Base-by-base conservation (phyloP, 202 grass and related monocot genomes). In the Zoysia matrella region DNA sequence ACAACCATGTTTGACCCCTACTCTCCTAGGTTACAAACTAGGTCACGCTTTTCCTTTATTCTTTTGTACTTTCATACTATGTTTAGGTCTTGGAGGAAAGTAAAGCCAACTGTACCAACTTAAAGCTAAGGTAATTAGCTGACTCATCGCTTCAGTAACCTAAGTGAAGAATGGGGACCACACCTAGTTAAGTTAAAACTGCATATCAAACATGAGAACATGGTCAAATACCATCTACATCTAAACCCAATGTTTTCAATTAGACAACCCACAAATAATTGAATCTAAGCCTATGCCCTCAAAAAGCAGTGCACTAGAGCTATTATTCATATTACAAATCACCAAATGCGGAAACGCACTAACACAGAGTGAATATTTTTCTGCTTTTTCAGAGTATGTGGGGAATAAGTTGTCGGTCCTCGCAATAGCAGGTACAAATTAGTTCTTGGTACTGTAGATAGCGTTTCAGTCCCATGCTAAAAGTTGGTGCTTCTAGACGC, bases 401-500 rank as follows among this genome's bases (percentile, higher is more conserved):
- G n/a, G 39, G 53, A 79, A 79, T 54, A 74, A 55, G 53, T 74
- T 74, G 67, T 46, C 47, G 47, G 82, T 74, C 47, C 11, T 79
- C 66, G 65, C 52, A 11, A 15, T 45, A 18, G 1, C 18, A 72
- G 75, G n/a, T 90, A 74, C 67, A 69, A 5, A 86, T 15, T 61
- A 74, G 74, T 64, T 78, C 52, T 52, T n/a, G 63, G 78, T 77
- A 74, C 60, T 77, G 15, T 43, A 52, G 40, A 85, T 81, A 82
- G n/a, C 67, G 51, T 67, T 15, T 85, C 44, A 76, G 74, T 64
- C 14, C n/a, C 72, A 42, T 67, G 76, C 52, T 36, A 36, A 5
- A 67, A 54, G 65, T 67, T 61, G 67, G 67, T 82, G 87, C 73
- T 85, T 85, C 77, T 77, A 82, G 78, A 89, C 0, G 47, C 72